phyloP scores from a whole-genome alignment of 1,284 basidiomycete species.

The Rhodotorula sp. region DNA sequence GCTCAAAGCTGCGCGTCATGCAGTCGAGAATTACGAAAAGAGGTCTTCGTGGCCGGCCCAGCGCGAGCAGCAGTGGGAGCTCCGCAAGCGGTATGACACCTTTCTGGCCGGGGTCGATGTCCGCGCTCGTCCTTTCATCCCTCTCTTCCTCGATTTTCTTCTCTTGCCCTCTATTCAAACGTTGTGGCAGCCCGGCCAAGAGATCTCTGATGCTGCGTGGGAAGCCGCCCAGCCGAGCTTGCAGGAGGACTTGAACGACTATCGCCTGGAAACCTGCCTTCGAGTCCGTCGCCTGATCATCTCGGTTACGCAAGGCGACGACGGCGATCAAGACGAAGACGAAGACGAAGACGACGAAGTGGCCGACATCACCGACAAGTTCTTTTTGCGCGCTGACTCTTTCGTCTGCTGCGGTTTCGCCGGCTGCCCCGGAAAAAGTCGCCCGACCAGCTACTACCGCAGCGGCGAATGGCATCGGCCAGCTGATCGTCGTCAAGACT shows the following conservation, averaged over 20 bases:
- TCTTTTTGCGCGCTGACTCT: conserved; percentile 4
- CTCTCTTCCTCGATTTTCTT: conserved; percentile 17
- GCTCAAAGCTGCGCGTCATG: background rate
- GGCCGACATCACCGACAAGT: background rate
- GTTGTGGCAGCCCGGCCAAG: background rate
- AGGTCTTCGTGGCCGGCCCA: background rate
- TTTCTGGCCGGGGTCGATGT: background rate
- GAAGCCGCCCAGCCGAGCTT: background rate
- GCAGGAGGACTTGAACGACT: conserved; percentile 8
- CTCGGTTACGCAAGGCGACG: background rate
- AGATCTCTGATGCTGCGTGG: background rate
- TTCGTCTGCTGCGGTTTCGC: conserved; percentile 10
- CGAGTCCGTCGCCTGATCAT: conserved; percentile 7
- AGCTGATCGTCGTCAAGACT: no score
- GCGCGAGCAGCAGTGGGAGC: background rate
- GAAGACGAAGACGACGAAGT: background rate
- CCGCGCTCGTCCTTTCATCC: background rate
- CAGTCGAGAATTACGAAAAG: no score
- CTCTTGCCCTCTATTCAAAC: background rate
- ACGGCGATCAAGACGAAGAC: no score
- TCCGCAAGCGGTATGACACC: conserved; percentile 1
- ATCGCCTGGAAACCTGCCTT: background rate
- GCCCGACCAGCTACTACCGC: no score
- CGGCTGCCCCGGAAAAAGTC: background rate
- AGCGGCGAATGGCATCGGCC: no score